Evolutionary conservation across 495 filamentous ascomycete genomes (phyloP).

Genomic region (Podospora sp.): DNA sequence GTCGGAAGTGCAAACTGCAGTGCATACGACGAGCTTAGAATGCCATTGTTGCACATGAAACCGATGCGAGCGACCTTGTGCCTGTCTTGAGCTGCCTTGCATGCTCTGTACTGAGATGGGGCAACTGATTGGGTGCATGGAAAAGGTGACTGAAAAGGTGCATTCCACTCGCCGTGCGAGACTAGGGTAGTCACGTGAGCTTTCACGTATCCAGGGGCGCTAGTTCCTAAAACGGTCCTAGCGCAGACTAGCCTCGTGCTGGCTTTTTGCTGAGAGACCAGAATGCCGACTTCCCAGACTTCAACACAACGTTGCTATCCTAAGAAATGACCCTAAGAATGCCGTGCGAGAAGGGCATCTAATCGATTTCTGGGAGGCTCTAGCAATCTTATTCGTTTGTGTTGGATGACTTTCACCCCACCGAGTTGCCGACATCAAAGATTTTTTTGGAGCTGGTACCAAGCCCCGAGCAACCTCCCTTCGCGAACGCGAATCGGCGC

Average conservation of each 20-base stretch:
- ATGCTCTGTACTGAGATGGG: neutral
- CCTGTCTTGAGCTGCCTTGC: neutral
- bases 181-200: slow-evolving; percentile 19
- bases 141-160: slow-evolving; percentile 4
- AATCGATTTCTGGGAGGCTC: slow-evolving; percentile 18
- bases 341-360: slow-evolving; percentile 12
- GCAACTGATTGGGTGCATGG: slow-evolving; percentile 1
- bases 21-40: neutral
- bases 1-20: neutral
- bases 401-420: slow-evolving; percentile 32
- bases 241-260: slow-evolving; percentile 30
- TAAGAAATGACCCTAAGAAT: slow-evolving; percentile 27
- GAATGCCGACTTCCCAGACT: slow-evolving; percentile 24
- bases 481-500: slow-evolving; percentile 46
- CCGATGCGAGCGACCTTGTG: neutral
- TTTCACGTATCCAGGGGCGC: neutral
- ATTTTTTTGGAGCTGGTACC: slow-evolving; percentile 39
- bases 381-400: slow-evolving; percentile 20
- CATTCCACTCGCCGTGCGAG: neutral
- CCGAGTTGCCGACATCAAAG: slow-evolving; percentile 29
- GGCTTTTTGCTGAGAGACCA: slow-evolving; percentile 31
- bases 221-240: slow-evolving; percentile 19
- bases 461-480: slow-evolving; percentile 27
- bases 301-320: slow-evolving; percentile 20
- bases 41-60: neutral